Base-by-base conservation (phyloP, 2,329 filamentous ascomycete species). In the Curvularia hawaiiensis region DNA sequence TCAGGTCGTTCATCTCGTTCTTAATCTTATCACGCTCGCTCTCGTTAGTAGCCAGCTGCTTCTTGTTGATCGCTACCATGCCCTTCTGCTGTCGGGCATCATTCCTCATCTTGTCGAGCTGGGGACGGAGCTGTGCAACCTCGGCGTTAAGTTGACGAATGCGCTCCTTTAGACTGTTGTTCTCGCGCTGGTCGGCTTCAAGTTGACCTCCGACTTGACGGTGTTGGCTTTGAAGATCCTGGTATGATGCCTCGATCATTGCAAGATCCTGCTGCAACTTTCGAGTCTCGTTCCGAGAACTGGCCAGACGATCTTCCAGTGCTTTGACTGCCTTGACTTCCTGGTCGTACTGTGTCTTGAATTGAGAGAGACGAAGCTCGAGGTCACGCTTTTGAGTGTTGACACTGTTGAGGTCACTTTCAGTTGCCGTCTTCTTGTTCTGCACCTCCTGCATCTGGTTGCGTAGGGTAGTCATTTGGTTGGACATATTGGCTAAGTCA, bases 61-160 rank as follows among this genome's bases (percentile, higher is more conserved):
- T 99, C 83, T 96, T 98, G 80, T 97, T 97, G 79, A 99, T 99
- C 43, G 95, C 93, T 30, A 96, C 94, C 64, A 98, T 83, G 18
- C 95, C 95, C 79, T 96, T 98, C 73, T 98, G 93, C 76, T 98
- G 95, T 41, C 95, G 88, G 26, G 92, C 92, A 67, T 97, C 92
- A 12, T 90, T 91, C 75, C 90, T 92, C 68, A 96, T 84, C 81
- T 97, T 98, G 75, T 99, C 95, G 51, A 99, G 87, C 65, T 94
- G 89, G 31, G 93, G 92, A 76, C 92, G 96, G 40, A 98, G 80
- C 76, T 92, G 89, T 18, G 86, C 84, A 66, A 97, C 88, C 76
- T 96, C 92, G 12, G 86, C 83, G 70, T 97, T 99, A 41, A 92
- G 84, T 51, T 88, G 84, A 31, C 90, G 87, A 64, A 99, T 97